Percentiles rank a stretch among this genome's conserved stretches.
These are phyloP conservation scores for Fraxinus velutina DNA, from an alignment of 305 asterid genomes.

Conservation along the genomic window DNA sequence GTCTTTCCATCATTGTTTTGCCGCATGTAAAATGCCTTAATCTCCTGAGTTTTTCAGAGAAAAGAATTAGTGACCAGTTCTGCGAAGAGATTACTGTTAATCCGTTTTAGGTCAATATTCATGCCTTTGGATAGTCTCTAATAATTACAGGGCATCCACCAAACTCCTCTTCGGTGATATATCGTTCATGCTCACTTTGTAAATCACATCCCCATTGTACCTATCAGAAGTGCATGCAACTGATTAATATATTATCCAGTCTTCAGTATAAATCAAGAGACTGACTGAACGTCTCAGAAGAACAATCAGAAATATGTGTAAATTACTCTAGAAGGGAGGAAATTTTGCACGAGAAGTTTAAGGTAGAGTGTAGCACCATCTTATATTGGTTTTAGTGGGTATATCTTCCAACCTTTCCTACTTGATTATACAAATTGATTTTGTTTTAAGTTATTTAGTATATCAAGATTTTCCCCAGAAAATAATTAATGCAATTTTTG, in stretches of 20 bases:
- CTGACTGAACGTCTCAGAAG: neutral
- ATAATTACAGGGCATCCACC: conserved; percentile 90
- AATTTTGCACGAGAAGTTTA: neutral
- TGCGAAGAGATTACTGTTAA: conserved; percentile 1
- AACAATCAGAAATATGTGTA: neutral
- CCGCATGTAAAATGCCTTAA: conserved; percentile 97
- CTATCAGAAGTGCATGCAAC: conserved; percentile 37
- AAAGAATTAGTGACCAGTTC: conserved; percentile 18
- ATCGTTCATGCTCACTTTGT: conserved; percentile 98
- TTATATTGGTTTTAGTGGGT: conserved; percentile 1
- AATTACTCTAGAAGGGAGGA: neutral
- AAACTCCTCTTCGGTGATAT: conserved; percentile 86
- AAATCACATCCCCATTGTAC: conserved; percentile 98
- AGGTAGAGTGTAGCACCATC: neutral
- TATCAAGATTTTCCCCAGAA: neutral
- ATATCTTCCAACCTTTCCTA: neutral
- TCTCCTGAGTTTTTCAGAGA: conserved; percentile 53
- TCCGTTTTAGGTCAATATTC: conserved; percentile 11
- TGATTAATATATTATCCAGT: conserved; percentile 7
- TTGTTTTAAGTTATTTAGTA: neutral
- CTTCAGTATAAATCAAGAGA: neutral
- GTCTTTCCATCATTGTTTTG: conserved; percentile 94
- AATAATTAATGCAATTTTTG: neutral
- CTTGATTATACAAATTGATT: neutral
- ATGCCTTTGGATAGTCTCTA: conserved; percentile 95